Base-by-base conservation (phyloP, 306 rosid genomes). In the Cucumis cinereus region DNA sequence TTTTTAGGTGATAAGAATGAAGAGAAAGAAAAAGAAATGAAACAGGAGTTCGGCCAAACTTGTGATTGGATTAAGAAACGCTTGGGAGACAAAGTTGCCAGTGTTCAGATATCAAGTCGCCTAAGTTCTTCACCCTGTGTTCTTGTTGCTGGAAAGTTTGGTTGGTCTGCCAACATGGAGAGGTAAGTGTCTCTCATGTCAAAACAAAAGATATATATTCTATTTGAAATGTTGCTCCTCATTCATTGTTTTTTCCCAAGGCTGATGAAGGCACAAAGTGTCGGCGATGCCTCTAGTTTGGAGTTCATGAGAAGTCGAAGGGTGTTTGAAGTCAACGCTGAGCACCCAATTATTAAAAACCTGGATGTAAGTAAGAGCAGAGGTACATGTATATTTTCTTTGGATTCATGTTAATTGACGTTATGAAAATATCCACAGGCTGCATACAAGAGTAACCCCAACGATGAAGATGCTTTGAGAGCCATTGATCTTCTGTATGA, bases 101-200 rank as follows among this genome's bases (percentile, higher is more conserved):
- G 83, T 78, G 99, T 95, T 77, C 97, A 92, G 78, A 90, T 95
- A 72, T 92, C 99, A 62, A 92, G 81, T 77, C 91, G 99, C 74
- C 88, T 95, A 67, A 90, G 91, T 86, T 88, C 98, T 50, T 95
- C 99, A 3, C 99, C 99, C 52, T 92, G 99, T 36, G 97, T 95
- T 79, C 90, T 95, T 80, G 99, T 82, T 36, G 86, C 99, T 54
- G 99, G 99, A 83, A 92, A 89, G 85, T 92, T 92, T 71, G 99
- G 99, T 79, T 95, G 99, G 99, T 95, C 98, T 74, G 99, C 98
- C 62, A 95, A 95, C 84, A 95, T 95, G 99, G 99, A 95, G 82
- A 95, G 97, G 98, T 88, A 59, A 57, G 74, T 3, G 24, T 28
- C 22, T 71, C 59, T 49, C 22, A 49, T 45, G 55, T 35, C 5